phyloP scores from a whole-genome alignment of 2,329 filamentous ascomycete genomes.

The Colletotrichum gloeosporioides region DNA sequence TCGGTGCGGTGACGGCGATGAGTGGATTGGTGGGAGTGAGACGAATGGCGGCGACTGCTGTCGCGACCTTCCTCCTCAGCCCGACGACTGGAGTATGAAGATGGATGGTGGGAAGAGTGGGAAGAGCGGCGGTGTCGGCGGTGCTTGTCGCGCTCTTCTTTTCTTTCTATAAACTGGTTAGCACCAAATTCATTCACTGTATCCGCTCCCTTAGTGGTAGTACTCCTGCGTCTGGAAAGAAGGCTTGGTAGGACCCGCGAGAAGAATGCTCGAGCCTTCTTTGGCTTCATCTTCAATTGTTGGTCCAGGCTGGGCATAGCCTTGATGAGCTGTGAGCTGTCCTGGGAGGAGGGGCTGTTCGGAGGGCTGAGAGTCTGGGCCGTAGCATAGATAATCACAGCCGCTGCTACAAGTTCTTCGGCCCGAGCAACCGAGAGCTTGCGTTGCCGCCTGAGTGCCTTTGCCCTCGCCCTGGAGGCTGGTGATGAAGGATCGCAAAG shows the following conservation, averaged over 20 bases:
- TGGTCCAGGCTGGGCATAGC: conserved; percentile 30
- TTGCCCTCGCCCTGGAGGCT: conserved; percentile 45
- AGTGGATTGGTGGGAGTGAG: conserved; percentile 17
- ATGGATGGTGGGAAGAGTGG: conserved; percentile 32
- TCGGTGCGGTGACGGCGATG: conserved; percentile 42
- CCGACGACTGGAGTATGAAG: conserved; percentile 36
- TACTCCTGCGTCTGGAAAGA: conserved; percentile 33
- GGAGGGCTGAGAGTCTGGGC: conserved; percentile 52
- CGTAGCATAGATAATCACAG: conserved; percentile 59
- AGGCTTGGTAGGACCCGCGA: conserved; percentile 32
- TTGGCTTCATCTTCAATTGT: conserved; percentile 28
- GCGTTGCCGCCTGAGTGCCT: conserved; percentile 49
- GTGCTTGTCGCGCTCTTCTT: conserved; percentile 52
- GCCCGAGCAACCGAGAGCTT: conserved; percentile 50
- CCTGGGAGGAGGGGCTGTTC: conserved; percentile 33
- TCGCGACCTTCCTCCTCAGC: conserved; percentile 36
- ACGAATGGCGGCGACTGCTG: conserved; percentile 29
- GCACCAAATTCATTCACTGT: conserved; percentile 53
- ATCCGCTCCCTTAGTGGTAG: conserved; percentile 37
- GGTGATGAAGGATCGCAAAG: conserved; percentile 39
- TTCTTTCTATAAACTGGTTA: conserved; percentile 63
- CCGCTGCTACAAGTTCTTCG: conserved; percentile 59
- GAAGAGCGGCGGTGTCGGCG: conserved; percentile 46
- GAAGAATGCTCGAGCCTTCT: conserved; percentile 31
- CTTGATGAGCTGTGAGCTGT: conserved; percentile 24